Base-by-base conservation (phyloP, 768 basidiomycete species). In the Cubamyces sp. region DNA sequence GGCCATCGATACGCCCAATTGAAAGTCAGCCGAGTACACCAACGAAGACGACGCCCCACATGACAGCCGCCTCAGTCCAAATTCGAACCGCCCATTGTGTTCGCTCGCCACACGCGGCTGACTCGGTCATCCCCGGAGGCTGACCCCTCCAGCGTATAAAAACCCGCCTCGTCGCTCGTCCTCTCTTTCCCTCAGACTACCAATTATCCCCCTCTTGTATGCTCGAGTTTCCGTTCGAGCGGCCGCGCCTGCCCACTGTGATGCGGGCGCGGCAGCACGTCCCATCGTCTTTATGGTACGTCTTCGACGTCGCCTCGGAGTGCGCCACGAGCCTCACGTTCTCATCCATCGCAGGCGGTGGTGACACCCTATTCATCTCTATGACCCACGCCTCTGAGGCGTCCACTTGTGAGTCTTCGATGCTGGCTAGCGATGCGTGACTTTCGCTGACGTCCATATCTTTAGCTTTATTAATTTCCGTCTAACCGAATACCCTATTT, bases 1-100 rank as follows among this genome's bases (percentile, higher is more conserved):
- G 45, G 45, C 55, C 21, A 57, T 57, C 55, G 55, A 57, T 57
- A 26, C 55, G 55, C 55, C 55, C 55, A 57, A 39, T 57, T 47
- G 5, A 30, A 57, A 47, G 45, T 57, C 55, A 57, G 55, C 55
- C 45, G 6, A 57, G 55, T 2, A 57, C 45, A 47, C 37, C 55
- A 57, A 57, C 14, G 28, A 34, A 14, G 15, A 40, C 3, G 21
- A n/a, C 9, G 18, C 8, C 19, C 55, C 55, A 25, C 55, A 57
- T 46, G 45, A 47, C 46, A 16, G 45, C 30, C 40, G 8, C 8
- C 2, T 12, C 25, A 23, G 34, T 9, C 34, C 34, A 11, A 11
- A 6, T 34, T 34, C 34, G 34, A 34, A 49, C 48, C 15, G 34
- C 14, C 26, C 48, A 26, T 49, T 49, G n/a, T 23, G 16, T 21